Evolutionary conservation across 257 asterid genomes (phyloP).

Genomic region (Osmanthus fragrans): DNA sequence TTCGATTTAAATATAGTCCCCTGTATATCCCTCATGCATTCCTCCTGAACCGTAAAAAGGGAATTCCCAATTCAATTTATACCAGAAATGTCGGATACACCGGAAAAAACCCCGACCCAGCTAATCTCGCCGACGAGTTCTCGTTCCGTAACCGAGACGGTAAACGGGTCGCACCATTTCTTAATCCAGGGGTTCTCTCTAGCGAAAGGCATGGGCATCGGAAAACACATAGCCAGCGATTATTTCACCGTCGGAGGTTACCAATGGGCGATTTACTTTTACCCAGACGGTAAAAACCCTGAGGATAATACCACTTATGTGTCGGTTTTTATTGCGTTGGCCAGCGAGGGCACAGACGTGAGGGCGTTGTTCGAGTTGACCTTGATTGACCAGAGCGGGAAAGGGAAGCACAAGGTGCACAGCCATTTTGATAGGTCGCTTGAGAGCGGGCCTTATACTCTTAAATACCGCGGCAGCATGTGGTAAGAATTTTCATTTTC

Average conservation of each 20-base stretch:
- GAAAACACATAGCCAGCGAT: conserved; percentile 79
- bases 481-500: conserved; percentile 44
- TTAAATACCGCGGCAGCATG: conserved; percentile 80
- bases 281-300: conserved; percentile 78
- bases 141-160: conserved; percentile 67
- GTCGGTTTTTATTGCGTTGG: conserved; percentile 75
- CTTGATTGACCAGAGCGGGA: conserved; percentile 85
- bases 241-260: conserved; percentile 78
- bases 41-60: not conserved
- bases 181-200: conserved; percentile 79
- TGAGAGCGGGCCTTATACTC: conserved; percentile 83
- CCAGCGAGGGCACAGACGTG: conserved; percentile 84
- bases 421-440: conserved; percentile 88
- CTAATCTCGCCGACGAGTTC: conserved; percentile 64
- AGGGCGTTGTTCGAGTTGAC: conserved; percentile 87
- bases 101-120: conserved; percentile 28
- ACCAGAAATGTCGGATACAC: conserved; percentile 36
- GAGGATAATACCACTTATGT: conserved; percentile 77
- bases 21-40: conserved; percentile 2
- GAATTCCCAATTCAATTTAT: not conserved
- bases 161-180: conserved; percentile 75
- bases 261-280: conserved; percentile 86
- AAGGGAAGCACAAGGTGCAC: conserved; percentile 84
- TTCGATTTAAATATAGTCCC: not conserved
- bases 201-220: conserved; percentile 83